Evolutionary conservation across 2,329 filamentous ascomycete genomes (phyloP), one percentile per base, ranked within the genome.

Genomic region (Acephala macrosclerotiorum): DNA sequence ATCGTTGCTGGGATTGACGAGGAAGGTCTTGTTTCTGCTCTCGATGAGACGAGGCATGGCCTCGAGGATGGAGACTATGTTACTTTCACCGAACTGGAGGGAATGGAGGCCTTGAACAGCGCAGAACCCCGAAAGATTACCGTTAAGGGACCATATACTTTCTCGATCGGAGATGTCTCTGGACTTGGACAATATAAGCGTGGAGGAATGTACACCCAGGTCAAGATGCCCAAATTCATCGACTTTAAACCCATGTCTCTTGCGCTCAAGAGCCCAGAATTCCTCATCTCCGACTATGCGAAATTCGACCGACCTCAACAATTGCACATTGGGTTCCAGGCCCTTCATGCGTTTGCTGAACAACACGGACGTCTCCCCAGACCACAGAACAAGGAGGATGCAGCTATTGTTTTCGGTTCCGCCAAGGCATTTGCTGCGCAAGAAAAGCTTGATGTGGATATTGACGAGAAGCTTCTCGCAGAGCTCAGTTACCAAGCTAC

Each of bases 141-240:
- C 3, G 94, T 97, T 58, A 97, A 97, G 82, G 96, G 92, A 0
- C 96, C 96, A 3, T 99, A 98, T 79, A 97, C 94, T 9, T 99
- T 99, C 80, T 96, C 93, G 16, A 97, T 99, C 72, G 96, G 95
- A 49, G 93, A 97, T 77, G 93, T 98, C 11, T 93, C 92, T 26
- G 90, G 88, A 6, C 85, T 97, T 40, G 96, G 96, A 40, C 85
- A 92, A 74, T 99, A 99, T 82, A 83, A 92, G 82, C 87, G 91
- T 60, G 95, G 95, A 56, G 96, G 96, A 67, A 87, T 97, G 66
- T 99, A 92, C 79, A 91, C 92, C 45, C 96, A 99, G 79, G 96
- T 98, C 79, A 99, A 98, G 86, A 97, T 97, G 95, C 96, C 96
- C 59, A 97, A 96, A 82, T 87, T 93, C 62, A 81, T 98, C 74